These are phyloP conservation scores for Phoma sp. DNA, from an alignment of 2,329 filamentous ascomycete genomes.

Conservation along the genomic window DNA sequence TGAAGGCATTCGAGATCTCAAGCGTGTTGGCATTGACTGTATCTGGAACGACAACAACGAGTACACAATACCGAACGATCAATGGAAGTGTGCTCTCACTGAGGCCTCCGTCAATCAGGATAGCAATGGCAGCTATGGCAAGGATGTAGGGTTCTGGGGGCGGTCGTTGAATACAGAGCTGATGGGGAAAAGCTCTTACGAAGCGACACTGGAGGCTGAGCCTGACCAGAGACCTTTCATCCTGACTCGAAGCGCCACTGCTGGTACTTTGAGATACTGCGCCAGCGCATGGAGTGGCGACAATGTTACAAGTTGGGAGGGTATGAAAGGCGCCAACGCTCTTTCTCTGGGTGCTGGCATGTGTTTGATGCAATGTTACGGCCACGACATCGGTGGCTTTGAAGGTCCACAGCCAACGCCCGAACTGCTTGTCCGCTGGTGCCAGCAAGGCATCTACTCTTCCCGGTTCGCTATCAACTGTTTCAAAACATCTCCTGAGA, in stretches of 20 bases:
- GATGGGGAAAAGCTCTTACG: conserved; percentile 74
- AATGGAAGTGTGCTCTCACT: conserved; percentile 69
- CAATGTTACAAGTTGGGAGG: conserved; percentile 76
- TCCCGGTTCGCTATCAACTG: conserved; percentile 79
- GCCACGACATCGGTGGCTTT: conserved; percentile 79
- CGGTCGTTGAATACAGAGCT: conserved; percentile 74
- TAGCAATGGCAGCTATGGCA: conserved; percentile 48
- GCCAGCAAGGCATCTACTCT: conserved; percentile 74
- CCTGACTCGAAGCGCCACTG: conserved; percentile 73
- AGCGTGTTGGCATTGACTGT: conserved; percentile 70
- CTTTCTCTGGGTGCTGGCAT: conserved; percentile 73
- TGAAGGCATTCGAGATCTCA: conserved; percentile 68
- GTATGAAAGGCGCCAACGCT: conserved; percentile 75
- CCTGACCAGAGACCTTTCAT: conserved; percentile 71
- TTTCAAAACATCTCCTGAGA: conserved; percentile 73
- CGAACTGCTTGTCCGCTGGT: conserved; percentile 75
- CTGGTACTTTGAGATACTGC: conserved; percentile 73
- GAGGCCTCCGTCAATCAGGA: conserved; percentile 39
- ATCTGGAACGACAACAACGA: conserved; percentile 87
- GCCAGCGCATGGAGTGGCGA: conserved; percentile 79
- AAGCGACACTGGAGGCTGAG: conserved; percentile 66
- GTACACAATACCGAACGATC: conserved; percentile 71
- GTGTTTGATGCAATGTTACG: conserved; percentile 72
- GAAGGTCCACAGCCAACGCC: conserved; percentile 76
- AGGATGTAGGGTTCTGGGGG: conserved; percentile 72